phyloP scores from a whole-genome alignment of 192 early-diverging fungal genomes.

The Diversispora eburnea region DNA sequence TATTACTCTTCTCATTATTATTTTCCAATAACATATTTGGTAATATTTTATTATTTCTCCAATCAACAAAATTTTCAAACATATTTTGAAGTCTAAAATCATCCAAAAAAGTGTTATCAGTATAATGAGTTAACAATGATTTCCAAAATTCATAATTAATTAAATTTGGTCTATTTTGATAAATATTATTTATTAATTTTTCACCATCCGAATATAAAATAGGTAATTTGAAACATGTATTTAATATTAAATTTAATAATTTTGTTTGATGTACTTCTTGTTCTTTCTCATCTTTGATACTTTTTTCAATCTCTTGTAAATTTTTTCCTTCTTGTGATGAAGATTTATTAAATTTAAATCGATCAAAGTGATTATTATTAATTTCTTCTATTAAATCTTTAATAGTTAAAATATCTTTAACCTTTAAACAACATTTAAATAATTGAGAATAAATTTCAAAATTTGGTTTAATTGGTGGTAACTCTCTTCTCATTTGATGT shows the following conservation, averaged over 20 bases:
- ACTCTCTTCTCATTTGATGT: slow-evolving; percentile 18
- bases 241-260: background rate
- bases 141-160: slow-evolving; percentile 13
- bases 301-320: background rate
- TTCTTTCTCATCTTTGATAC: background rate
- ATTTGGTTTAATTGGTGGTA: background rate
- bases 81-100: background rate
- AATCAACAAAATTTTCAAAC: background rate
- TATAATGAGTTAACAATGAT: background rate
- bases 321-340: background rate
- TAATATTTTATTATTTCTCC: background rate
- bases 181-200: background rate
- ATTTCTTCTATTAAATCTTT: background rate
- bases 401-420: background rate
- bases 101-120: background rate
- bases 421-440: background rate
- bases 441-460: slow-evolving; percentile 1
- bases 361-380: background rate
- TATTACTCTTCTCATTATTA: background rate
- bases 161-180: background rate
- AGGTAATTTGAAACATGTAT: background rate
- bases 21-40: background rate
- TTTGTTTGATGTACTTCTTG: background rate
- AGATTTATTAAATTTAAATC: background rate
- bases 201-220: background rate